Evolutionary conservation across 2,329 filamentous ascomycete species (phyloP).

Genomic region (Cladosporium sp.): DNA sequence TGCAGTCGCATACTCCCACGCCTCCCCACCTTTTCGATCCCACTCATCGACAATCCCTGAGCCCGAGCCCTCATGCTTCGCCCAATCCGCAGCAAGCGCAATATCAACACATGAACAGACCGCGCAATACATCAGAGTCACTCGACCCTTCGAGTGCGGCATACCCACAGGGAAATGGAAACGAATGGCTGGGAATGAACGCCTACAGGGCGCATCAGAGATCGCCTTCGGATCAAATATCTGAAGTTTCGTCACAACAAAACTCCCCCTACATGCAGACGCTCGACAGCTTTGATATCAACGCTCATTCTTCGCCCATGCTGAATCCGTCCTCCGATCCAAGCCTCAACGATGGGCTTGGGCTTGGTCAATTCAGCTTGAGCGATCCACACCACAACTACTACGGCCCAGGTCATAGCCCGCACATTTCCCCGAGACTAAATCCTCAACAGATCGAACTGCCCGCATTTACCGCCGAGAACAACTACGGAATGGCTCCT

Average conservation of each 20-base stretch:
- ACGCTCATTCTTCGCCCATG: constrained; percentile 73
- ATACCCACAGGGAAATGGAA: constrained; percentile 49
- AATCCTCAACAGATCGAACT: constrained; percentile 60
- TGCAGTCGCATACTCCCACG: constrained; percentile 48
- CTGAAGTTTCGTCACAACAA: constrained; percentile 80
- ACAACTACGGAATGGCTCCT: constrained; percentile 45
- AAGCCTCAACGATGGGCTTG: constrained; percentile 73
- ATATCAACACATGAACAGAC: constrained; percentile 49
- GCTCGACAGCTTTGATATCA: constrained; percentile 73
- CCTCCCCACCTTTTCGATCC: constrained; percentile 54
- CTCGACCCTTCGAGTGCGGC: constrained; percentile 58
- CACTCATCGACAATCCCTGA: constrained; percentile 40
- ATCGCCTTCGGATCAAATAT: constrained; percentile 78
- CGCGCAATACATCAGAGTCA: constrained; percentile 52
- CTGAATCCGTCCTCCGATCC: constrained; percentile 68
- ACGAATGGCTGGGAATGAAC: constrained; percentile 57
- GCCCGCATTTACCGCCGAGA: constrained; percentile 43
- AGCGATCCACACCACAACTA: constrained; percentile 54
- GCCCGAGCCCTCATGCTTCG: constrained; percentile 50
- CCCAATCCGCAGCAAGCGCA: constrained; percentile 49
- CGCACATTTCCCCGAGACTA: constrained; percentile 64
- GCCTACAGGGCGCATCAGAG: constrained; percentile 78
- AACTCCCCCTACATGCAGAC: constrained; percentile 78
- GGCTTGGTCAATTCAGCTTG: constrained; percentile 75
- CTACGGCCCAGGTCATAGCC: constrained; percentile 62